Percentiles rank a stretch among this genome's conserved stretches.
These are phyloP conservation scores for Omphalea diandra DNA, from an alignment of 441 rosid species.

Conservation along the genomic window DNA sequence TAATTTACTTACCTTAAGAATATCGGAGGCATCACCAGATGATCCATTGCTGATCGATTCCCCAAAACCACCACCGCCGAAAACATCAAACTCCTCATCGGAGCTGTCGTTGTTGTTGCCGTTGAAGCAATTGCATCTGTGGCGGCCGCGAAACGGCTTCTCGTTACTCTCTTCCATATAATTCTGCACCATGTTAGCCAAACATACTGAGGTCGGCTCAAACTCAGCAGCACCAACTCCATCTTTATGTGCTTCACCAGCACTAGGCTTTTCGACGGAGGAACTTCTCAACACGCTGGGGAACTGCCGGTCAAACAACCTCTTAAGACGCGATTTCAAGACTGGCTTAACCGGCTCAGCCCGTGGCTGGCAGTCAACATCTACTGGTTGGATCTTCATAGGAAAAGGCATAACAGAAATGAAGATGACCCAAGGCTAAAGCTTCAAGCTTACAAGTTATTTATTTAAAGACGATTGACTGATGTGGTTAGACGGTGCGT, in stretches of 20 bases:
- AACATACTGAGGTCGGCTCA: slow-evolving; percentile 83
- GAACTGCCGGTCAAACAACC: slow-evolving; percentile 83
- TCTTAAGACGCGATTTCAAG: slow-evolving; percentile 73
- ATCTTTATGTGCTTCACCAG: slow-evolving; percentile 46
- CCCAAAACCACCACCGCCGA: slow-evolving; percentile 40
- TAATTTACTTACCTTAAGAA: slow-evolving; percentile 58
- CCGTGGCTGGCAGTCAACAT: slow-evolving; percentile 46
- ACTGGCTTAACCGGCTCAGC: slow-evolving; percentile 66
- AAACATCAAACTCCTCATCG: slow-evolving; percentile 69
- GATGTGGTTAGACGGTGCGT: neutral
- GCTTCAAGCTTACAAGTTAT: slow-evolving; percentile 14
- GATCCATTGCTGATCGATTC: slow-evolving; percentile 50
- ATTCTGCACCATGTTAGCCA: slow-evolving; percentile 84
- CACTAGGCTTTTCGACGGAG: slow-evolving; percentile 47
- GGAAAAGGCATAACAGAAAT: slow-evolving; percentile 36
- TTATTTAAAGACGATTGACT: neutral
- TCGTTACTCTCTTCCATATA: slow-evolving; percentile 83
- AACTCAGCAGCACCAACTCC: slow-evolving; percentile 54
- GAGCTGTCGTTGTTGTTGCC: slow-evolving; percentile 72
- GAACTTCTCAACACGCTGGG: slow-evolving; percentile 59
- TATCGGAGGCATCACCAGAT: slow-evolving; percentile 49
- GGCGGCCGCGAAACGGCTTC: slow-evolving; percentile 70
- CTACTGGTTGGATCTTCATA: slow-evolving; percentile 93
- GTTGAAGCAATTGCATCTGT: slow-evolving; percentile 91
- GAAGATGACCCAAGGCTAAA: neutral